Base-by-base conservation (phyloP, 345 rosid genomes). In the Anastatica hierochuntica region DNA sequence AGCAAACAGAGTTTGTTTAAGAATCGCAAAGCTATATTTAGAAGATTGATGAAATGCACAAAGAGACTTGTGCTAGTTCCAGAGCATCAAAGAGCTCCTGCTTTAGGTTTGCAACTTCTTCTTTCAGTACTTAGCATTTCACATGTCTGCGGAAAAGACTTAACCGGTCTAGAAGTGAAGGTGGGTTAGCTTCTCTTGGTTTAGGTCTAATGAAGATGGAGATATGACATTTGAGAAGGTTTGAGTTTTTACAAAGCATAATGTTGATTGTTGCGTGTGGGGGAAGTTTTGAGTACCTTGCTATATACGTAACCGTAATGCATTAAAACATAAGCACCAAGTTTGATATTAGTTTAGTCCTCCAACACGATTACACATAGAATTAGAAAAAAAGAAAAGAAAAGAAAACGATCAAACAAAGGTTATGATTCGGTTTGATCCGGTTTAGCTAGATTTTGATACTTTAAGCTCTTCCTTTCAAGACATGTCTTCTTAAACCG, bases 81-180 rank as follows among this genome's bases (percentile, higher is more conserved):
- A 72, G 59, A 7, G 82, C 81, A 59, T 83, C 85, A 7, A 76
- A 49, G 55, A 83, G 83, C 77, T 88, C 83, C 62, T 73, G 88
- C 77, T 80, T 83, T 65, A 92, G 68, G 48, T 77, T 76, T 68
- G 68, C 71, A 46, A 85, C 54, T 14, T 78, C 82, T 68, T 73
- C 88, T 54, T 85, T 86, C 65, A 78, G 66, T 53, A 48, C 80
- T 75, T 83, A 80, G 45, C 94, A 81, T 72, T n/a, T 88, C 94
- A 36, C 73, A 56, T 27, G 76, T 76, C 98, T 92, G 89, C 35
- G 55, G 50, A 72, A 62, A 90, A 49, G 79, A 80, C 79, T 83
- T 88, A 47, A 92, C 95, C 98, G 88, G 77, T 43, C 64, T 53
- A 60, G 40, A 66, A 38, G 57, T 31, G 18, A 31, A 60, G 56